Evolutionary conservation across 2,329 filamentous ascomycete species (phyloP).

Genomic region (Trichoderma koningiopsis): DNA sequence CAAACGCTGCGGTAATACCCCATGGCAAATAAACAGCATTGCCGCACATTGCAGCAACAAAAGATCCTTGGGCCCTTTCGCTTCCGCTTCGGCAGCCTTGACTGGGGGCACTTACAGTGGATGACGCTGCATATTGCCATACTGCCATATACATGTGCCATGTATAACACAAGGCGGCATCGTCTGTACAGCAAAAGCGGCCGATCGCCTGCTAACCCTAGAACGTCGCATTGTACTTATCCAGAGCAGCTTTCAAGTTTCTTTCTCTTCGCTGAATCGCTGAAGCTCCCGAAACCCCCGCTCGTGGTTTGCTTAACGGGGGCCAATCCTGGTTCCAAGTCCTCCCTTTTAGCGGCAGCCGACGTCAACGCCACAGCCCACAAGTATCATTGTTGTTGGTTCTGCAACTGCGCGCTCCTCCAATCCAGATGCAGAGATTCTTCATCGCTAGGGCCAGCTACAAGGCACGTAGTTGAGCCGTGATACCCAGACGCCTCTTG

Average conservation of each 20-base stretch:
- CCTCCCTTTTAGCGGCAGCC: conserved; percentile 16
- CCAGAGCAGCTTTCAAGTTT: background rate
- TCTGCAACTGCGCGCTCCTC: background rate
- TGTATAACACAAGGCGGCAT: background rate
- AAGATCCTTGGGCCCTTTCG: conserved; percentile 8
- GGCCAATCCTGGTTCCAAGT: background rate
- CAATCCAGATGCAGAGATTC: conserved; percentile 15
- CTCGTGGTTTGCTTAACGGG: conserved; percentile 19
- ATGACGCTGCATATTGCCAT: background rate
- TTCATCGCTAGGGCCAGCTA: background rate
- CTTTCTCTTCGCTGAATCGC: background rate
- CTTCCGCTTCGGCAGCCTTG: background rate
- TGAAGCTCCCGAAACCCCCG: conserved; percentile 2
- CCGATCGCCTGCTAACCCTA: background rate
- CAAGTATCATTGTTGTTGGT: conserved; percentile 17
- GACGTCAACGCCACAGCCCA: conserved; percentile 24
- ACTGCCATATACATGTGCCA: no score
- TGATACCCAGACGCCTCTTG: conserved; percentile 13
- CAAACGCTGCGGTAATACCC: background rate
- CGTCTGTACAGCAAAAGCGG: background rate
- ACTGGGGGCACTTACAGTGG: background rate
- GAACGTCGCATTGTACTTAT: background rate
- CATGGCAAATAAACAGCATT: background rate
- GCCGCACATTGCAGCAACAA: background rate
- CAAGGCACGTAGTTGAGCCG: background rate